Percentiles rank a stretch among this genome's conserved stretches.
These are phyloP conservation scores for grape (Vitis vinifera) DNA, from an alignment of 164 flowering plant genomes.

Conservation along the genomic window DNA sequence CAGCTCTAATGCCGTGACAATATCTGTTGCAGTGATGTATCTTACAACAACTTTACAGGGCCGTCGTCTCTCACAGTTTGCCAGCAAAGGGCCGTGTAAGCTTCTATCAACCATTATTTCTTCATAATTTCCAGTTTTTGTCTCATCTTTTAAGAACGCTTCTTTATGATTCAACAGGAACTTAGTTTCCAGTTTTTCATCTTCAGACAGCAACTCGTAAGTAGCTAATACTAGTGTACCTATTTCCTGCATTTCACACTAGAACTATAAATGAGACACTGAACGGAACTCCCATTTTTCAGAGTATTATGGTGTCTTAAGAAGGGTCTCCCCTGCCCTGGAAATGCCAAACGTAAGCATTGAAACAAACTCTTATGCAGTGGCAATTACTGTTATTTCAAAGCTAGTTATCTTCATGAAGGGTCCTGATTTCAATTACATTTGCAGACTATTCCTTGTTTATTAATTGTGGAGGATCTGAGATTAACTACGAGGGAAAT, in stretches of 20 bases:
- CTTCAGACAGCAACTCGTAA: constrained; percentile 40
- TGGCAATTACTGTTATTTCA: neutral
- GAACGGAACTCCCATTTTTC: constrained; percentile 1
- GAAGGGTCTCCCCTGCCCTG: constrained; percentile 60
- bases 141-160: neutral
- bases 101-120: neutral
- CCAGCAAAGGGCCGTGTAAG: constrained; percentile 44
- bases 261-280: neutral
- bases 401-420: neutral
- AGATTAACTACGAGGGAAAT: constrained; percentile 24
- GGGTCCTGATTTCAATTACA: neutral
- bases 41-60: constrained; percentile 69
- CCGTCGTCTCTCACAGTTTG: constrained; percentile 31
- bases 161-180: constrained; percentile 41
- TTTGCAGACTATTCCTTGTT: constrained; percentile 60
- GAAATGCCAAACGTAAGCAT: constrained; percentile 44
- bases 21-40: constrained; percentile 64
- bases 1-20: neutral
- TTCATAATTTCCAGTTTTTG: neutral
- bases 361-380: neutral
- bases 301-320: constrained; percentile 60
- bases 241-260: neutral
- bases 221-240: constrained; percentile 9
- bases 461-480: constrained; percentile 75
- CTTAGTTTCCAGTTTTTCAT: constrained; percentile 41